These are phyloP conservation scores for Lachancea dasiensis DNA, from an alignment of 805 yeast species.

Conservation along the genomic window DNA sequence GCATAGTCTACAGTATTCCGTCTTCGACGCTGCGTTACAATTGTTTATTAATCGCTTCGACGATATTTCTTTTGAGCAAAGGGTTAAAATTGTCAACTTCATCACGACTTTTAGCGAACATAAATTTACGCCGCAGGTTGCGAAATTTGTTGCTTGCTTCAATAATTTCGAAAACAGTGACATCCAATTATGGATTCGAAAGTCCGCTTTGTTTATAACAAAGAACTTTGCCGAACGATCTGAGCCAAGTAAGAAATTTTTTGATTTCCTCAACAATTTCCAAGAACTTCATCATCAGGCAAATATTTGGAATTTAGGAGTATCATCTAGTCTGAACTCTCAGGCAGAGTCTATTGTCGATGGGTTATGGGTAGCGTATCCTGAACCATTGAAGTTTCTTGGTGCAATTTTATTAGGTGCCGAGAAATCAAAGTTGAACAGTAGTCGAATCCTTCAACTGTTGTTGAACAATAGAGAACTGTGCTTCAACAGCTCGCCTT, in stretches of 20 bases:
- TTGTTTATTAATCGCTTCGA: conserved; percentile 11
- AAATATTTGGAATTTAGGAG: conserved; percentile 38
- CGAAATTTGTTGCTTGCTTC: conserved; percentile 20
- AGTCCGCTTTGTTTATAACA: conserved; percentile 55
- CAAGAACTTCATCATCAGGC: conserved; percentile 27
- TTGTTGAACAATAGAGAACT: conserved; percentile 48
- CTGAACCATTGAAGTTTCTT: conserved; percentile 42
- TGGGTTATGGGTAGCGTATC: conserved; percentile 41
- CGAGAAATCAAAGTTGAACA: conserved; percentile 35
- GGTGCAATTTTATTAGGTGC: conserved; percentile 37
- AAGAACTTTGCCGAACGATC: conserved; percentile 53
- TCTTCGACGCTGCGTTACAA: conserved; percentile 12
- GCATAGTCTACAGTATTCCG: conserved; percentile 1
- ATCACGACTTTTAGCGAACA: conserved; percentile 22
- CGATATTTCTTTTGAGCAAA: conserved; percentile 21
- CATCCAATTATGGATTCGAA: conserved; percentile 47
- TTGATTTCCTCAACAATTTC: conserved; percentile 32
- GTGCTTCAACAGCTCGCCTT: conserved; percentile 29
- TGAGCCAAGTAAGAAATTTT: conserved; percentile 24
- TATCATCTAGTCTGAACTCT: conserved; percentile 47
- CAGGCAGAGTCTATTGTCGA: conserved; percentile 58
- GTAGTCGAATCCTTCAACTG: conserved; percentile 55
- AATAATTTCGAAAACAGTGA: conserved; percentile 15
- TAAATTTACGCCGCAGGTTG: conserved; percentile 30
- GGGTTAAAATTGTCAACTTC: conserved; percentile 21